Base-by-base conservation (phyloP, 305 asterid genomes). In the Andrographis paniculata region DNA sequence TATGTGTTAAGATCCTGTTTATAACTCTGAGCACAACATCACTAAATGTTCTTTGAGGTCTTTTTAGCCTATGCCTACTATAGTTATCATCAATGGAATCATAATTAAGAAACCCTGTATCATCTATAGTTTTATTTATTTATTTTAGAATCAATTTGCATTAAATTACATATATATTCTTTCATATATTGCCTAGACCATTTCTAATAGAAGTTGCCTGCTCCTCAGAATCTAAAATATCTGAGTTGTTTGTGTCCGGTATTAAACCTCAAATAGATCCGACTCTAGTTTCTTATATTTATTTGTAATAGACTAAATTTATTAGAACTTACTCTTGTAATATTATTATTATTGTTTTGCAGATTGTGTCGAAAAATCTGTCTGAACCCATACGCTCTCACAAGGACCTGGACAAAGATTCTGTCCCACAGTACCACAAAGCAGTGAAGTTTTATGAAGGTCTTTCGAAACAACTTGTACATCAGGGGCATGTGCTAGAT, bases 401-500 rank as follows among this genome's bases (percentile, higher is more conserved):
- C 65, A 87, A 91, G 79, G 99, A 91, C 61, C 74, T 91, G 74
- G 99, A 91, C 67, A 91, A 91, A 75, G 99, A 91, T 75, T 79
- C 96, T 61, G 99, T 84, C 17, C 89, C 94, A 17, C 75, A 66
- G 55, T 81, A 68, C 65, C 95, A 87, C 62, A 91, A 91, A 63
- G 95, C 95, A 42, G 96, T 76, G 55, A 91, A 81, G 64, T 83
- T 87, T 58, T 91, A 91, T 62, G 99, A 87, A 71, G 68, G 71
- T 54, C 79, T 87, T 58, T 73, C 96, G 14, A 91, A 77, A 73
- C 99, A 91, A 66, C 94, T 91, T 59, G 84, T 91, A 68, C 89
- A 80, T 66, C 99, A 91, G 74, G 99, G 99, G 18, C 99, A 91
- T 37, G 99, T 81, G 61, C 75, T 91, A 23, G 99, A 91, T 62